Conservation (phyloP, 805 yeast species). For the Metschnikowia sp. region DNA sequence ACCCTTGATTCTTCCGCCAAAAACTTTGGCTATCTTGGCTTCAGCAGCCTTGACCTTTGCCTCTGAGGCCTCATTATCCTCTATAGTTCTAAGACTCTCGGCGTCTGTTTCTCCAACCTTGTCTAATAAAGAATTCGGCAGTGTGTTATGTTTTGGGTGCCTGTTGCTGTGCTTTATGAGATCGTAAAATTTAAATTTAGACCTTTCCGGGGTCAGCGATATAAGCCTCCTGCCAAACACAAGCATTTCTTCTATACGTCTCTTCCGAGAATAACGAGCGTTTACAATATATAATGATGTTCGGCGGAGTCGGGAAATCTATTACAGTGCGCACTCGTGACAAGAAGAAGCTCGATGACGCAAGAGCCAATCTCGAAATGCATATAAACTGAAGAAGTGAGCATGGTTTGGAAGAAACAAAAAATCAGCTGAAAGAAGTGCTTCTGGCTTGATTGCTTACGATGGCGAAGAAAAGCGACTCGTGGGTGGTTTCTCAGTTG, state of each 20-base stretch:
- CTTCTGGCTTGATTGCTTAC: no score
- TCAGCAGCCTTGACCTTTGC: conserved; percentile 29
- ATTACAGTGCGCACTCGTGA: not conserved
- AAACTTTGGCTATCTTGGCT: conserved; percentile 47
- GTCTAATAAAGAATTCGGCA: conserved; percentile 4
- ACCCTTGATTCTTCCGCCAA: conserved; percentile 57
- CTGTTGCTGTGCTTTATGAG: conserved; percentile 33
- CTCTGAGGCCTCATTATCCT: not conserved
- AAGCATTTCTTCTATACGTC: not conserved
- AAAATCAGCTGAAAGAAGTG: not conserved
- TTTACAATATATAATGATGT: no score
- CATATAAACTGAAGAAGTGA: not conserved
- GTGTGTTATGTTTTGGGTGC: conserved; percentile 22
- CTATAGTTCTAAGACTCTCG: not conserved
- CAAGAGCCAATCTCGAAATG: conserved; percentile 1
- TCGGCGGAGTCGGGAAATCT: no score
- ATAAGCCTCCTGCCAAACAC: not conserved
- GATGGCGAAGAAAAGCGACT: no score
- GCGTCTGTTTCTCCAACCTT: not conserved
- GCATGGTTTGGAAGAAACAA: not conserved
- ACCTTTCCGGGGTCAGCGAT: conserved; percentile 1
- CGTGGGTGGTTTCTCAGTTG: no score
- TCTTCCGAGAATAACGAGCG: not conserved
- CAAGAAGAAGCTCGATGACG: not conserved
- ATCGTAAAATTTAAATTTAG: conserved; percentile 34